Conservation (phyloP, 805 yeast genomes). For the Saccharomyces eubayanus region DNA sequence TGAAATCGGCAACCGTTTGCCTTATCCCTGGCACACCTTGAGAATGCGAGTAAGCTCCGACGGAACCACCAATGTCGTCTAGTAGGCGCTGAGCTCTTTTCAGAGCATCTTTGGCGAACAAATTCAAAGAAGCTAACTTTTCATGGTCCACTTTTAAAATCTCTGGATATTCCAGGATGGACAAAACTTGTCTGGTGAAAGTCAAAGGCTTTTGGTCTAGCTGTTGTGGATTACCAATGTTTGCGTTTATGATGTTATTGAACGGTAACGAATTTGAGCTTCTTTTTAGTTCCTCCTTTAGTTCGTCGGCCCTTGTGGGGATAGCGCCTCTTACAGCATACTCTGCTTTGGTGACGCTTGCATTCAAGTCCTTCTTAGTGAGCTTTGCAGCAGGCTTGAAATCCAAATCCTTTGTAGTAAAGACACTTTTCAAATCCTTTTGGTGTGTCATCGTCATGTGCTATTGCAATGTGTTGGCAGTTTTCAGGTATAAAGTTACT, state of each 20-base stretch:
- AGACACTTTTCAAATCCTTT: not conserved
- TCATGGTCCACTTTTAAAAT: conserved; percentile 36
- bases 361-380: conserved; percentile 51
- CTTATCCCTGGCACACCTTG: conserved; percentile 76
- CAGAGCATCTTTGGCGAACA: conserved; percentile 55
- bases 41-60: conserved; percentile 92
- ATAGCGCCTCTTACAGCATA: conserved; percentile 96
- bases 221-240: conserved; percentile 97
- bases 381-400: conserved; percentile 31
- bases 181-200: conserved; percentile 83
- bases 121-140: conserved; percentile 1
- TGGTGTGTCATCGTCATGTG: not conserved
- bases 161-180: conserved; percentile 79
- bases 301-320: conserved; percentile 84
- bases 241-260: conserved; percentile 69
- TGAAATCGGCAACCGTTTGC: conserved; percentile 71
- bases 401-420: not conserved
- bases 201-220: conserved; percentile 89
- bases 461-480: not conserved
- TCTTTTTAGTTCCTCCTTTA: conserved; percentile 45
- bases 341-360: conserved; percentile 69
- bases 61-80: conserved; percentile 54
- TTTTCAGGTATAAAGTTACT: not conserved
- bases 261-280: conserved; percentile 66
- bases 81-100: conserved; percentile 60